Conservation (phyloP, 495 filamentous ascomycete species). For the Diplogelasinospora grovesii region DNA sequence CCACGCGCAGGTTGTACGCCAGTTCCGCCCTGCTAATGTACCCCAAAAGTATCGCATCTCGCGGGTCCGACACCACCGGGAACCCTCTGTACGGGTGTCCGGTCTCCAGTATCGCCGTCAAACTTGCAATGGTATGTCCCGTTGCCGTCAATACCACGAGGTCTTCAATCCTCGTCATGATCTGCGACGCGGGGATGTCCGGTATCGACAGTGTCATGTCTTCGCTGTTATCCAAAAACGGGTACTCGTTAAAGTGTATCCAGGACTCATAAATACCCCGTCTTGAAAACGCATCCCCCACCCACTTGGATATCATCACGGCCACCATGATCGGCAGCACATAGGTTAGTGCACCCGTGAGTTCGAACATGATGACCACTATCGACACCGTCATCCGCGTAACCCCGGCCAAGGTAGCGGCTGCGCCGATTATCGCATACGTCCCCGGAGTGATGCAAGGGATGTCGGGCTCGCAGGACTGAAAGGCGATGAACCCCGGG, state of each 20-base stretch:
- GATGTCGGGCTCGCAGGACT: slow-evolving; percentile 75
- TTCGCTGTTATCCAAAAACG: slow-evolving; percentile 90
- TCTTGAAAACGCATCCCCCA: slow-evolving; percentile 90
- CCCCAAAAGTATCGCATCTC: slow-evolving; percentile 70
- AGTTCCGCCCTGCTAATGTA: slow-evolving; percentile 94
- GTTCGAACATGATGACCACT: slow-evolving; percentile 98
- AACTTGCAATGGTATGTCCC: slow-evolving; percentile 75
- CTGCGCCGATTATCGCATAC: slow-evolving; percentile 94
- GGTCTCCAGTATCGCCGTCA: slow-evolving; percentile 59
- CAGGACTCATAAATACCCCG: slow-evolving; percentile 96
- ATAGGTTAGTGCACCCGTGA: slow-evolving; percentile 92
- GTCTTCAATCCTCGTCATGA: slow-evolving; percentile 92
- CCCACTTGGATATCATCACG: slow-evolving; percentile 99
- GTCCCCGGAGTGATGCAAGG: slow-evolving; percentile 90
- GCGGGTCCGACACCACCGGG: slow-evolving; percentile 74
- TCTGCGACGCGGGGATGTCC: slow-evolving; percentile 72
- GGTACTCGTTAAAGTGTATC: slow-evolving; percentile 95
- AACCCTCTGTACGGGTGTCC: slow-evolving; percentile 89
- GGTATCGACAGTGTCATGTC: slow-evolving; percentile 72
- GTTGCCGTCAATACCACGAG: slow-evolving; percentile 78
- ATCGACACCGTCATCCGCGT: slow-evolving; percentile 96
- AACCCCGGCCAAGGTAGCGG: slow-evolving; percentile 92
- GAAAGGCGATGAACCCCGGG: slow-evolving; percentile 71
- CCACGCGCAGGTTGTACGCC: slow-evolving; percentile 64
- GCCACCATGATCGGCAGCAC: slow-evolving; percentile 99